Evolutionary conservation across 306 rosid species (phyloP).

Genomic region (Ormosia emarginata): DNA sequence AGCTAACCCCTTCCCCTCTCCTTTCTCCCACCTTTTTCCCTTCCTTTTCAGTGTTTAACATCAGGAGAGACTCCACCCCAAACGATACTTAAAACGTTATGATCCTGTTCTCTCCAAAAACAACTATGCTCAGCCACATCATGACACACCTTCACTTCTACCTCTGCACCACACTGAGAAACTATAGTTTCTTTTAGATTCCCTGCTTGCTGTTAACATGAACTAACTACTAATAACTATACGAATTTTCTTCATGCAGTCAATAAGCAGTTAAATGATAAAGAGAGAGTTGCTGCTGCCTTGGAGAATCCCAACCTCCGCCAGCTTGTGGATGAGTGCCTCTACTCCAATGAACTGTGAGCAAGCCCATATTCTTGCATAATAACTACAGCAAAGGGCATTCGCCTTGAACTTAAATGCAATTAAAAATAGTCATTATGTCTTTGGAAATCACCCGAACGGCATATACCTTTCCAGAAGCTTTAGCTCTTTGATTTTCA

Average conservation of each 20-base stretch:
- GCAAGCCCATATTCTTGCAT: constrained; percentile 11
- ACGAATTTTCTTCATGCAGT: constrained; percentile 44
- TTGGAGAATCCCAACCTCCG: constrained; percentile 95
- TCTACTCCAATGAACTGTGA: constrained; percentile 81
- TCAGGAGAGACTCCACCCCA: neutral
- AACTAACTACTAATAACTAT: constrained; percentile 12
- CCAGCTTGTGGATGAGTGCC: constrained; percentile 96
- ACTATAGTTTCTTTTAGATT: neutral
- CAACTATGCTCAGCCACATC: neutral
- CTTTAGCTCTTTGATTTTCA: constrained; percentile 10
- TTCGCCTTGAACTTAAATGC: neutral
- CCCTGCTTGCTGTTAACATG: constrained; percentile 1
- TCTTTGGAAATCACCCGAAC: neutral
- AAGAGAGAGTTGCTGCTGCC: constrained; percentile 95
- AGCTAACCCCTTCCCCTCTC: neutral
- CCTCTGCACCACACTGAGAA: neutral
- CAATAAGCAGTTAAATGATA: constrained; percentile 92
- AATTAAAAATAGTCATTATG: constrained; percentile 22
- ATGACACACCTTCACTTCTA: neutral
- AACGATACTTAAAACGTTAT: neutral
- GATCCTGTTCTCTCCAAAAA: neutral
- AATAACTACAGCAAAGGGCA: constrained; percentile 29
- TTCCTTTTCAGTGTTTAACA: neutral
- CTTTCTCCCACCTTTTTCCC: neutral
- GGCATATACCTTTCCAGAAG: neutral